Conservation (phyloP, 805 yeast species). For the Dipodascus geniculatus region DNA sequence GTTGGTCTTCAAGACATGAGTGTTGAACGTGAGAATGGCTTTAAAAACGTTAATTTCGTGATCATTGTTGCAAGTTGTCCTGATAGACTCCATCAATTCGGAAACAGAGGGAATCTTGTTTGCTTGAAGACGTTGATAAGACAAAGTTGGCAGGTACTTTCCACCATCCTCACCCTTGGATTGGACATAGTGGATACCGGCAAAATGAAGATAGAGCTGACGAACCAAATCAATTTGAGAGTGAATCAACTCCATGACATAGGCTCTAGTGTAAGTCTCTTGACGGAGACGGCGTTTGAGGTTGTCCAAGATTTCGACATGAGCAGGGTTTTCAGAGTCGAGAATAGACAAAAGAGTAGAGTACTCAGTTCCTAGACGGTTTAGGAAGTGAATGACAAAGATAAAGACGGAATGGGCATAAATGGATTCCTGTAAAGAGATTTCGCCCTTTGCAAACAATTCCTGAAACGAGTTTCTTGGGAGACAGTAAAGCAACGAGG, state of each 20-base stretch:
- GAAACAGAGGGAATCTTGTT: conserved; percentile 62
- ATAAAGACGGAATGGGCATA: conserved; percentile 91
- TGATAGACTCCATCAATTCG: conserved; percentile 60
- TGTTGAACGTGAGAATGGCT: conserved; percentile 76
- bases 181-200: conserved; percentile 77
- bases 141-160: conserved; percentile 44
- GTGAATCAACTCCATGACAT: conserved; percentile 65
- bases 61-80: conserved; percentile 59
- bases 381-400: conserved; percentile 88
- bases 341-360: conserved; percentile 53
- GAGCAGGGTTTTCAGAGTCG: conserved; percentile 48
- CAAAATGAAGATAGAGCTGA: conserved; percentile 81
- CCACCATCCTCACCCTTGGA: conserved; percentile 26
- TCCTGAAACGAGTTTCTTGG: conserved; percentile 77
- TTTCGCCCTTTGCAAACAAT: conserved; percentile 57
- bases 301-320: conserved; percentile 64
- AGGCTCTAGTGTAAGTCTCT: conserved; percentile 84
- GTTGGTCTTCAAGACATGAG: conserved; percentile 82
- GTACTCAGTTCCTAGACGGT: conserved; percentile 87
- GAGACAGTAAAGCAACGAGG: conserved; percentile 80
- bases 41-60: conserved; percentile 71
- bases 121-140: conserved; percentile 75
- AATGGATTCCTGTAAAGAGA: conserved; percentile 87
- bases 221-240: conserved; percentile 60
- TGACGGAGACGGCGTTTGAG: conserved; percentile 83